Evolutionary conservation across 176 grass and related monocot genomes (phyloP).

Genomic region (Bothriochloa decipiens): DNA sequence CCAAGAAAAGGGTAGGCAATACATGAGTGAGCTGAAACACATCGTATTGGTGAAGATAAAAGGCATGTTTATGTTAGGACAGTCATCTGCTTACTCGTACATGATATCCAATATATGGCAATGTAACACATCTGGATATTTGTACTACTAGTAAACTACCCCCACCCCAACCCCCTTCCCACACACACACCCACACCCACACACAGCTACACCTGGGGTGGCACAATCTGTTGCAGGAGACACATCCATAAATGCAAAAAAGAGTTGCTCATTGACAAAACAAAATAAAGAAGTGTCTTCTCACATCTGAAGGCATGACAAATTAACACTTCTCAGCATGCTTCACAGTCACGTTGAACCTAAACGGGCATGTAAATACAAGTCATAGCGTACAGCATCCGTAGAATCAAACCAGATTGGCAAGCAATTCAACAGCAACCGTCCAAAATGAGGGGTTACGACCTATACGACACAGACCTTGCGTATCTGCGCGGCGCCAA

Average conservation of each 20-base stretch:
- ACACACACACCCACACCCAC: not conserved
- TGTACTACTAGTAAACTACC: too few species aligned
- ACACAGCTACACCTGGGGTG: not conserved
- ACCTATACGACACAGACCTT: not conserved
- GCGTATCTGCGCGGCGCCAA: not conserved
- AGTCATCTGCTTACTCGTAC: too few species aligned
- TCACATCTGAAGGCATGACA: not conserved
- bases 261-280: not conserved
- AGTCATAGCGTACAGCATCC: not conserved
- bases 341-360: not conserved
- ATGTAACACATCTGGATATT: too few species aligned
- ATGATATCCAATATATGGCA: too few species aligned
- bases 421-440: conserved; percentile 1
- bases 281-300: not conserved
- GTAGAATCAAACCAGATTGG: not conserved
- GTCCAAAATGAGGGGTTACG: not conserved
- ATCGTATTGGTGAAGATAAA: too few species aligned
- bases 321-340: not conserved
- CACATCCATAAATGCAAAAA: conserved; percentile 29
- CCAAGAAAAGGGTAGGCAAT: too few species aligned
- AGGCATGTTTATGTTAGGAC: too few species aligned
- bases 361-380: not conserved
- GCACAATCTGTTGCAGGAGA: not conserved
- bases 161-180: too few species aligned
- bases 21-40: too few species aligned